phyloP scores from a whole-genome alignment of 495 filamentous ascomycete genomes.

The Choiromyces venosus region DNA sequence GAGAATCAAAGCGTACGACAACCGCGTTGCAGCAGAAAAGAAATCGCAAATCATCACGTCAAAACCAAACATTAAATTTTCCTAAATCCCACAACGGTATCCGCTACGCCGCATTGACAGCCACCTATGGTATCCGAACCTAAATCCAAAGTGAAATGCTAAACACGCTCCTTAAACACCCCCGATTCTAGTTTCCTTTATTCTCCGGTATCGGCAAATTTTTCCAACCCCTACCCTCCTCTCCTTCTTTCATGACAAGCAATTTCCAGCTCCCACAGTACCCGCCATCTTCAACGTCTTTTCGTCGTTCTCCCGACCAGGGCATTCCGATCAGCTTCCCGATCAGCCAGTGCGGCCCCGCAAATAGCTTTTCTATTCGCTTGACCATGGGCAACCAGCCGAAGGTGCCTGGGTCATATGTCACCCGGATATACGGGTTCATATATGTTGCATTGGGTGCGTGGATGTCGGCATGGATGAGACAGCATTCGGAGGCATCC shows the following conservation, averaged over 20 bases:
- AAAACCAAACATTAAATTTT: neutral
- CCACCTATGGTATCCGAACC: neutral
- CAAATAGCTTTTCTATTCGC: conserved; percentile 57
- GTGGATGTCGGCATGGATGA: conserved; percentile 67
- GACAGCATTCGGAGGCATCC: conserved; percentile 75
- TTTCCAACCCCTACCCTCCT: conserved; percentile 54
- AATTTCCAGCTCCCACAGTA: conserved; percentile 57
- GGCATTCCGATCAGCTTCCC: conserved; percentile 53
- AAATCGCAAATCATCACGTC: neutral
- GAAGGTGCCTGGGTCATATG: conserved; percentile 54
- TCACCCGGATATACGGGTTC: conserved; percentile 67
- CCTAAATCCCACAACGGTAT: neutral
- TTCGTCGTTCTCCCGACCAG: conserved; percentile 54
- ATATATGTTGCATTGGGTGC: conserved; percentile 57
- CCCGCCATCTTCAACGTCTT: conserved; percentile 52
- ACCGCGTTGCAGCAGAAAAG: neutral
- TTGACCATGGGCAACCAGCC: conserved; percentile 53
- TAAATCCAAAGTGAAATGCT: neutral
- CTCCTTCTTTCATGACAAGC: conserved; percentile 53
- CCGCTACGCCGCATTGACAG: neutral
- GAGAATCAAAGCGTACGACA: neutral
- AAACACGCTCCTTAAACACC: neutral
- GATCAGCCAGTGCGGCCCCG: conserved; percentile 52
- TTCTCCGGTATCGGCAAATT: conserved; percentile 42
- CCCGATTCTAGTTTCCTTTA: neutral